A percentile compares a stretch with the other conserved stretches of the same genome.
Conservation (phyloP, 1,284 basidiomycete species). For the Austroboletus sp. region DNA sequence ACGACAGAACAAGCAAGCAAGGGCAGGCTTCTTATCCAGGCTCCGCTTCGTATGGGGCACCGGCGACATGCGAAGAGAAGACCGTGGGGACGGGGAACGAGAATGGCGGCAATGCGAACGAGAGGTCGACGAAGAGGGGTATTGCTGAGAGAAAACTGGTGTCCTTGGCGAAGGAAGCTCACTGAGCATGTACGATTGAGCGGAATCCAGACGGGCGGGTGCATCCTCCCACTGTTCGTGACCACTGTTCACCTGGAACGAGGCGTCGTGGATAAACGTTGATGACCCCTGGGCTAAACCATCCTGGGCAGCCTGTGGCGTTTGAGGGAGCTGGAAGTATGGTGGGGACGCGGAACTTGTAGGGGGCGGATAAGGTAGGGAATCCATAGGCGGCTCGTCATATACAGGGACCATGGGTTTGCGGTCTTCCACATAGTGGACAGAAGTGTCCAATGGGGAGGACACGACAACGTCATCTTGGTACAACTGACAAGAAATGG, state of each 20-base stretch:
- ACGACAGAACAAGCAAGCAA: slow-evolving; percentile 58
- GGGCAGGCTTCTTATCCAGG: slow-evolving; percentile 44
- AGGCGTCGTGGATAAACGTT: slow-evolving; percentile 9
- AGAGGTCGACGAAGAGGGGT: slow-evolving; percentile 12
- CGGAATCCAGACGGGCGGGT: not conserved
- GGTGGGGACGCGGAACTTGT: slow-evolving; percentile 17
- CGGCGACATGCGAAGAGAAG: slow-evolving; percentile 17
- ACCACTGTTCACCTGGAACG: slow-evolving; percentile 8
- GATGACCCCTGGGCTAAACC: slow-evolving; percentile 7
- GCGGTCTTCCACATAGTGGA: slow-evolving; percentile 10
- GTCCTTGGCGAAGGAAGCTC: slow-evolving; percentile 9
- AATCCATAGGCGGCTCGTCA: slow-evolving; percentile 28
- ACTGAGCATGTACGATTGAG: slow-evolving; percentile 18
- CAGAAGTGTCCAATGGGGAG: not conserved
- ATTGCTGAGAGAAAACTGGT: slow-evolving; percentile 10
- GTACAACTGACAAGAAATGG: slow-evolving; percentile 16
- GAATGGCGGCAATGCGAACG: slow-evolving; percentile 19
- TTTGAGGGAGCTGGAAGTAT: slow-evolving; percentile 14
- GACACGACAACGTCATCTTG: slow-evolving; percentile 10
- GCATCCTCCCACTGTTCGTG: slow-evolving; percentile 23
- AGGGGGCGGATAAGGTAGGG: slow-evolving; percentile 26
- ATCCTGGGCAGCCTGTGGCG: slow-evolving; percentile 16
- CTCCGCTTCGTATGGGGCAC: slow-evolving; percentile 18
- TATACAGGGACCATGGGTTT: slow-evolving; percentile 5
- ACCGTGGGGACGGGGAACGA: slow-evolving; percentile 23